phyloP scores from a whole-genome alignment of 495 filamentous ascomycete species.

The Lindgomyces ingoldianus region DNA sequence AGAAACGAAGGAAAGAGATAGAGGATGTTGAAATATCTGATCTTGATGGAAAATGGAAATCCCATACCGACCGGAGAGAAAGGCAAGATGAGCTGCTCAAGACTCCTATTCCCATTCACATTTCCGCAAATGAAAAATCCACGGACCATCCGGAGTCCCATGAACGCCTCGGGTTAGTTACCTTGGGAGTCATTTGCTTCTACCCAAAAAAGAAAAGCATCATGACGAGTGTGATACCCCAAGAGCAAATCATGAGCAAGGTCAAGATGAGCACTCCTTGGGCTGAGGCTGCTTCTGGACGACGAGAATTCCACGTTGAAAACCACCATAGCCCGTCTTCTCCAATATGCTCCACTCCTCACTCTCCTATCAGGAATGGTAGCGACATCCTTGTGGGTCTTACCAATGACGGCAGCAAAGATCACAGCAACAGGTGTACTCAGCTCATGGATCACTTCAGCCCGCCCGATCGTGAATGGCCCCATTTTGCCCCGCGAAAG shows the following conservation, averaged over 20 bases:
- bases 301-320: slow-evolving; percentile 2
- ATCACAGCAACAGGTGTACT: neutral
- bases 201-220: neutral
- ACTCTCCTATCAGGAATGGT: slow-evolving; percentile 2
- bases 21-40: neutral
- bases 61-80: neutral
- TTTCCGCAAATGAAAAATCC: neutral
- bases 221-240: neutral
- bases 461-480: neutral
- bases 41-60: neutral
- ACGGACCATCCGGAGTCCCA: neutral
- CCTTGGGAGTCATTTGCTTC: neutral
- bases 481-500: neutral
- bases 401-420: neutral
- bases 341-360: neutral
- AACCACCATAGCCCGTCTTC: neutral
- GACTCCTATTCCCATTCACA: too few relatives aligned
- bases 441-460: neutral
- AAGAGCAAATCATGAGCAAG: neutral
- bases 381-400: neutral
- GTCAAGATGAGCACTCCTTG: neutral
- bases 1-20: neutral
- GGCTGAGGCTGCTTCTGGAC: neutral
- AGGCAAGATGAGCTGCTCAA: neutral
- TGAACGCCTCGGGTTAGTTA: neutral